Percentiles rank a stretch among this genome's conserved stretches.
These are phyloP conservation scores for Salix purpurea DNA, from an alignment of 345 rosid species.

Conservation along the genomic window DNA sequence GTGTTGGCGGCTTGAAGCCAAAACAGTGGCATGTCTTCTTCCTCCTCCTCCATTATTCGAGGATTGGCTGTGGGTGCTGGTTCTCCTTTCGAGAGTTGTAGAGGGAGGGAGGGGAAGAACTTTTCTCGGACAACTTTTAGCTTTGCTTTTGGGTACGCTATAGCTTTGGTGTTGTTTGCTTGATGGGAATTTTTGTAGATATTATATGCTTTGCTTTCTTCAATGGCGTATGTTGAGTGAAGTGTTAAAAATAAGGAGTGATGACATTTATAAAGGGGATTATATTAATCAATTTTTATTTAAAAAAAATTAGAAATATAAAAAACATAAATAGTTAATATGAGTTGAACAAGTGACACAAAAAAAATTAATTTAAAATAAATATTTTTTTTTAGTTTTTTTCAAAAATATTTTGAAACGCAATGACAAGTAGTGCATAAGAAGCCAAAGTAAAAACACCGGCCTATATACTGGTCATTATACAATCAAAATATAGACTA, in stretches of 20 bases:
- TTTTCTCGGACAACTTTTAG: neutral
- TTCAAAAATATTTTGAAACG: no score
- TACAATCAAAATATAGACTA: no score
- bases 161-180: neutral
- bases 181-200: no score
- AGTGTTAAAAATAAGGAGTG: neutral
- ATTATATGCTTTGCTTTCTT: neutral
- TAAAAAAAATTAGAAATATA: no score
- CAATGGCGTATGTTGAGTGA: neutral
- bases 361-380: no score
- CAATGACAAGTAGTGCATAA: no score
- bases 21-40: constrained; percentile 56
- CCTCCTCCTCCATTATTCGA: constrained; percentile 48
- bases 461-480: no score
- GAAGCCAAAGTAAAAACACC: no score
- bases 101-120: neutral
- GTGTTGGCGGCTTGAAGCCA: constrained; percentile 52
- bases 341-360: no score
- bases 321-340: no score
- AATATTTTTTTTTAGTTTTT: no score
- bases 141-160: neutral
- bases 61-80: neutral
- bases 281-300: no score
- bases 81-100: neutral
- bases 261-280: neutral